Evolutionary conservation across 2,329 filamentous ascomycete species (phyloP).

Genomic region (Fusarium liriodendri): DNA sequence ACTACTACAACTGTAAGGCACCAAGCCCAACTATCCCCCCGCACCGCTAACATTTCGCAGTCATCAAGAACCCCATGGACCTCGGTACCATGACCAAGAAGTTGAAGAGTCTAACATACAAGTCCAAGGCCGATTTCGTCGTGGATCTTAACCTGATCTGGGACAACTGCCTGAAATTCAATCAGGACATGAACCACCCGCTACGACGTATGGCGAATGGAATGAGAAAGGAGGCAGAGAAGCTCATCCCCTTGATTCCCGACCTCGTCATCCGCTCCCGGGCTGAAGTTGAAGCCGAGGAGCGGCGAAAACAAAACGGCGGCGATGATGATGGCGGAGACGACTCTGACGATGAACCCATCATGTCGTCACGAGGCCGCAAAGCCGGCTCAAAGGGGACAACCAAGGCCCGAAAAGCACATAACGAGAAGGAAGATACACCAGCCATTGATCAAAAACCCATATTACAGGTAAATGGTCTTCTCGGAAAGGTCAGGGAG

Average conservation of each 20-base stretch:
- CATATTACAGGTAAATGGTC: constrained; percentile 72
- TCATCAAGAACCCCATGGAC: constrained; percentile 98
- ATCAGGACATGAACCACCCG: constrained; percentile 87
- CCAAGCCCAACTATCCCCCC: neutral
- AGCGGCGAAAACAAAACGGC: constrained; percentile 86
- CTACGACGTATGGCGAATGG: constrained; percentile 92
- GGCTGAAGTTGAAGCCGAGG: constrained; percentile 92
- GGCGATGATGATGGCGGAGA: constrained; percentile 85
- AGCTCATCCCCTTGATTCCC: constrained; percentile 93
- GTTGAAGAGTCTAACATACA: constrained; percentile 82
- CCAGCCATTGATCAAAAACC: constrained; percentile 82
- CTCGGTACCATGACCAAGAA: constrained; percentile 99
- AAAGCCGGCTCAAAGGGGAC: constrained; percentile 83
- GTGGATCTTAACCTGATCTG: constrained; percentile 94
- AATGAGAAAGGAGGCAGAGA: constrained; percentile 98
- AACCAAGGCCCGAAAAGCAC: constrained; percentile 81
- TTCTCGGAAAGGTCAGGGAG: constrained; percentile 70
- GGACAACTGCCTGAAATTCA: constrained; percentile 97
- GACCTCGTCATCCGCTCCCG: constrained; percentile 91
- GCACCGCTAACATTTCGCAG: constrained; percentile 56
- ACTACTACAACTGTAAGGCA: constrained; percentile 88
- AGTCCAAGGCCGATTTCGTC: constrained; percentile 94
- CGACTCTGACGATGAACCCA: constrained; percentile 96
- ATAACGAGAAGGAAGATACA: constrained; percentile 81
- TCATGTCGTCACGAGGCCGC: constrained; percentile 95